Conservation (phyloP, 164 flowering plant genomes). For the Euptelea pleiosperma region DNA sequence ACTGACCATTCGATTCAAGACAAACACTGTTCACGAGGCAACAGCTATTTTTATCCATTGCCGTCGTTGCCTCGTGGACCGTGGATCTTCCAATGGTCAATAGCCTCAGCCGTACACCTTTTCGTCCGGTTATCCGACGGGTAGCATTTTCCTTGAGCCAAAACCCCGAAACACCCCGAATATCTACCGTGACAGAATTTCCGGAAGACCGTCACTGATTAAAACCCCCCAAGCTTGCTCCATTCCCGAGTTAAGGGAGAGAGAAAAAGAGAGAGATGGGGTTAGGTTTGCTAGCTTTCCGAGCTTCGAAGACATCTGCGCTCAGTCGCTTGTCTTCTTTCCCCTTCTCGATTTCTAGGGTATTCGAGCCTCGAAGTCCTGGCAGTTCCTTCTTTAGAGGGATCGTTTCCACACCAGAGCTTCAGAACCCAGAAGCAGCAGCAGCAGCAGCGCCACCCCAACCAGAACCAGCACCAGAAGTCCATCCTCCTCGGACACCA, state of each 20-base stretch:
- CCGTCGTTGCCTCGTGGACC: no score
- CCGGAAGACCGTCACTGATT: no score
- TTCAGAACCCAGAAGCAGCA: constrained; percentile 59
- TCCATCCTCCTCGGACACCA: constrained; percentile 53
- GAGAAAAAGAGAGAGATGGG: constrained; percentile 46
- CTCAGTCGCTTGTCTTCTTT: constrained; percentile 12
- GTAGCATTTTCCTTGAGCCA: no score
- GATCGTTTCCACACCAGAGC: constrained; percentile 67
- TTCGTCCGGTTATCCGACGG: no score
- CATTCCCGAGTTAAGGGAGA: background rate
- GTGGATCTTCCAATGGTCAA: no score
- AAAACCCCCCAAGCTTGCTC: background rate
- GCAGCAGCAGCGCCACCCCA: constrained; percentile 35
- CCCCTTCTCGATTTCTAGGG: constrained; percentile 10
- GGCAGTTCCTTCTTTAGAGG: constrained; percentile 22
- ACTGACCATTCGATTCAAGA: no score
- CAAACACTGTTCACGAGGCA: no score
- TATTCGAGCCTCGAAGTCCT: constrained; percentile 23
- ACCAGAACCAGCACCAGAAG: constrained; percentile 29
- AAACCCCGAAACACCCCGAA: no score
- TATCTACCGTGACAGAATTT: no score
- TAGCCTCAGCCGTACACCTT: no score
- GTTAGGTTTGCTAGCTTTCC: constrained; percentile 55
- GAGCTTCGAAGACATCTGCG: constrained; percentile 30
- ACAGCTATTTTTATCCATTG: no score